Evolutionary conservation across 164 flowering plant genomes (phyloP).

Genomic region (Houttuynia cordata): DNA sequence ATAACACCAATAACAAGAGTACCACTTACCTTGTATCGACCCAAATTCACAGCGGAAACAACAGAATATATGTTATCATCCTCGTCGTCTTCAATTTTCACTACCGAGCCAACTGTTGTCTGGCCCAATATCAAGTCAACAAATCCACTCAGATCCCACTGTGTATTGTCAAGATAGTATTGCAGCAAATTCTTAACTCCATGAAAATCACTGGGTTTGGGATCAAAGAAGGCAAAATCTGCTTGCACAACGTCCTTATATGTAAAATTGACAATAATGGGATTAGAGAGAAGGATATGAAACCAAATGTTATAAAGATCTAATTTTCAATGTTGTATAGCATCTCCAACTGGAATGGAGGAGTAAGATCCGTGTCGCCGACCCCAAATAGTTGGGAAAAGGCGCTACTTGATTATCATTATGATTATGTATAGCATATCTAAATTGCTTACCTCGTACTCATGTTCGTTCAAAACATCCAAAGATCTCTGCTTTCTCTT

Average conservation of each 20-base stretch:
- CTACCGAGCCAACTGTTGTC: slow-evolving; percentile 90
- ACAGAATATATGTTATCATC: slow-evolving; percentile 56
- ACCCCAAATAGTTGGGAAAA: too few species aligned
- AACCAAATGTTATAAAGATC: not conserved
- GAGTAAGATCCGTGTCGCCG: too few species aligned
- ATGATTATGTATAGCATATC: too few species aligned
- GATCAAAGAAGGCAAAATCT: slow-evolving; percentile 90
- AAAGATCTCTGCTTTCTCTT: not conserved
- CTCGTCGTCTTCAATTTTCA: slow-evolving; percentile 70
- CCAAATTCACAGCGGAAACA: slow-evolving; percentile 62
- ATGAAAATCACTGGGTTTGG: slow-evolving; percentile 73
- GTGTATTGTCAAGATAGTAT: slow-evolving; percentile 50
- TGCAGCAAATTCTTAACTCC: slow-evolving; percentile 80
- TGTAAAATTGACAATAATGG: not conserved
- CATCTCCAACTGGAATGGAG: too few species aligned
- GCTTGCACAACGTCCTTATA: slow-evolving; percentile 61
- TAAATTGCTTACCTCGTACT: not conserved
- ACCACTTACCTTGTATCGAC: slow-evolving; percentile 58
- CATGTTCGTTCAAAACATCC: not conserved
- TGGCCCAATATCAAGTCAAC: slow-evolving; percentile 83
- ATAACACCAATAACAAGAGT: not conserved
- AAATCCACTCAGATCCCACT: slow-evolving; percentile 85
- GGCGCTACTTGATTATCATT: too few species aligned
- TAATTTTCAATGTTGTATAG: too few species aligned
- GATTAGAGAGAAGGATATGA: not conserved